These are phyloP conservation scores for Xylariaceae sp. DNA, from an alignment of 2,329 filamentous ascomycete species.

Conservation along the genomic window DNA sequence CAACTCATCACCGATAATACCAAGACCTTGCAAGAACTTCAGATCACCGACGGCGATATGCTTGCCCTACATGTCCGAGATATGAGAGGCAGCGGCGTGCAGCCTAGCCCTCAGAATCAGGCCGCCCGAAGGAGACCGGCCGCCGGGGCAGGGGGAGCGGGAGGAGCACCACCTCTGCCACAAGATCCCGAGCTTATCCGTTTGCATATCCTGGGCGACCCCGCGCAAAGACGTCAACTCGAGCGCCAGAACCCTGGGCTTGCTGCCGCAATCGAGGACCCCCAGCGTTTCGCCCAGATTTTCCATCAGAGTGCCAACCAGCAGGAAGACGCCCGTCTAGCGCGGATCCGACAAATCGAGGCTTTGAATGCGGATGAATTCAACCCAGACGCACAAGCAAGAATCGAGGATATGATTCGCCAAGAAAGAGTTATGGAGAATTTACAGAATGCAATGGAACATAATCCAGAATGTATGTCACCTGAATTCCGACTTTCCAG, in stretches of 20 bases:
- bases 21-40: slow-evolving; percentile 81
- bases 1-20: slow-evolving; percentile 76
- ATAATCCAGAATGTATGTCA: slow-evolving; percentile 90
- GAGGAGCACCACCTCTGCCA: slow-evolving; percentile 38
- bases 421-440: slow-evolving; percentile 96
- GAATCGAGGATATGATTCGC: slow-evolving; percentile 96
- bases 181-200: slow-evolving; percentile 83
- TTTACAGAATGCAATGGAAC: slow-evolving; percentile 93
- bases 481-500: neutral
- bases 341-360: slow-evolving; percentile 83
- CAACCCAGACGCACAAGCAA: slow-evolving; percentile 86
- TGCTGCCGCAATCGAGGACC: slow-evolving; percentile 76
- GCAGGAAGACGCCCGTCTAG: slow-evolving; percentile 74
- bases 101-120: slow-evolving; percentile 45
- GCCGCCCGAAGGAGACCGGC: slow-evolving; percentile 41
- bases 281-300: slow-evolving; percentile 76
- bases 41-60: slow-evolving; percentile 90
- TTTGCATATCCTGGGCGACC: slow-evolving; percentile 81
- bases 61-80: slow-evolving; percentile 81
- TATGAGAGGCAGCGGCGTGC: slow-evolving; percentile 56
- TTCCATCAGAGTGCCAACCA: slow-evolving; percentile 72
- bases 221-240: slow-evolving; percentile 73
- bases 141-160: neutral
- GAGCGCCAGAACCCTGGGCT: slow-evolving; percentile 77
- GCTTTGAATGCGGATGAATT: slow-evolving; percentile 93